phyloP scores from a whole-genome alignment of 305 asterid genomes.

The Fraxinus greggii region DNA sequence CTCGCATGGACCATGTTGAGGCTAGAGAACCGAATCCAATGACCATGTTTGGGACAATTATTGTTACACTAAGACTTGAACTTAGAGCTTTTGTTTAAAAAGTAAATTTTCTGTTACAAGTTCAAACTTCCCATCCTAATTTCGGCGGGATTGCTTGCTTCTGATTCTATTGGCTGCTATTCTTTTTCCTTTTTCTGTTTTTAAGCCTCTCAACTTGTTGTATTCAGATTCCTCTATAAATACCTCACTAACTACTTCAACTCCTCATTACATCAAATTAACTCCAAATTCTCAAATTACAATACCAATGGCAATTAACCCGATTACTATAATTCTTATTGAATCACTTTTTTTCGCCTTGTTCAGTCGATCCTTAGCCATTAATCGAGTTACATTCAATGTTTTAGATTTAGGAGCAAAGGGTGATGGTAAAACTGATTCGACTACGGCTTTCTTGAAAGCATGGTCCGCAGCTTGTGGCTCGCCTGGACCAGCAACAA shows the following conservation, averaged over 20 bases:
- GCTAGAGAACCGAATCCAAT: too few relatives aligned
- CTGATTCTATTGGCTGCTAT: constrained; percentile 6
- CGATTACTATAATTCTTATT: constrained; percentile 8
- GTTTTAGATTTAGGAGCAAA: constrained; percentile 45
- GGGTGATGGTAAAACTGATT: constrained; percentile 37
- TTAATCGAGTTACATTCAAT: constrained; percentile 16
- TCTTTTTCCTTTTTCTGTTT: neutral
- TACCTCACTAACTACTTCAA: constrained; percentile 21
- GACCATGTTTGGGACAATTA: too few relatives aligned
- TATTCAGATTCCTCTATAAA: constrained; percentile 25
- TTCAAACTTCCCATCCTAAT: neutral
- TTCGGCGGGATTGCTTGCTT: neutral
- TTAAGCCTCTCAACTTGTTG: neutral
- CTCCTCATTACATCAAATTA: constrained; percentile 6
- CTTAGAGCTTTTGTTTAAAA: too few relatives aligned
- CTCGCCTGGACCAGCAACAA: constrained; percentile 32
- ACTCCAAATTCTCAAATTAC: too few relatives aligned
- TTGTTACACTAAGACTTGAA: too few relatives aligned
- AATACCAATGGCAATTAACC: constrained; percentile 19
- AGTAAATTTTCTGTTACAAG: too few relatives aligned
- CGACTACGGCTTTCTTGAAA: constrained; percentile 31
- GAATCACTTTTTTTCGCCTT: constrained; percentile 17
- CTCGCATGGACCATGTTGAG: too few relatives aligned
- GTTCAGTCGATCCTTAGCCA: constrained; percentile 18
- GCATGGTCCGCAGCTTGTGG: constrained; percentile 59